Evolutionary conservation across 208 protist species (phyloP), one percentile per base, ranked within the genome.

Genomic region (Crithidia bombi): DNA sequence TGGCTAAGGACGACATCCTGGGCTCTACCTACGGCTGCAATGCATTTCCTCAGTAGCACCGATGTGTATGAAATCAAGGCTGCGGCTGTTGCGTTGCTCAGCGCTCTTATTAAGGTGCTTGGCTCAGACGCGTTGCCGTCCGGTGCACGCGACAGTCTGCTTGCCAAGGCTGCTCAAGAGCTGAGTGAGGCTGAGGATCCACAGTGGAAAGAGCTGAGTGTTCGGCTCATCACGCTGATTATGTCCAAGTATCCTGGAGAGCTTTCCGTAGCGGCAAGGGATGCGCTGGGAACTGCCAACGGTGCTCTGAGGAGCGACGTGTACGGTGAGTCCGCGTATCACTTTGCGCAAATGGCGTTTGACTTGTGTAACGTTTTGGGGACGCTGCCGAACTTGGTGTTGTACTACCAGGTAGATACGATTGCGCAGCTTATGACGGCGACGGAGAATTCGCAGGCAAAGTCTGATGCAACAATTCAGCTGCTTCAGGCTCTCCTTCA

Each of bases 381-480:
- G 14, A 25, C 30, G 1, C 21, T 69, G 52, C 84, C 87, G 17
- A 54, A 35, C 30, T 68, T 83, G 35, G 44, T 87, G 2, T 26
- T 17, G n/a, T 62, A 73, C 33, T 78, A 86, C 25, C 81, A 79
- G 35, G 75, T 90, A 17, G 76, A 86, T 32, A 71, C 78, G 14
- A 62, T 92, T 36, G 57, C 73, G 33, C 55, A 78, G 65, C 80
- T 95, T 19, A 83, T 95, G 67, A 66, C 87, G 30, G 78, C 81
- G 54, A 63, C 76, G 15, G 78, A 80, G 15, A 92, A 95, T 56
- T 67, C 75, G 38, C 59, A 82, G 12, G 81, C 85, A 21, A 95
- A 95, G 64, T 92, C 90, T 1, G 78, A 89, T 49, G 87, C 90
- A 26, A 95, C 90, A 28, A 85, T 86, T 70, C 67, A 75, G 26